Evolutionary conservation across 1,284 basidiomycete species (phyloP).

Genomic region (Boletus semigastroideus): DNA sequence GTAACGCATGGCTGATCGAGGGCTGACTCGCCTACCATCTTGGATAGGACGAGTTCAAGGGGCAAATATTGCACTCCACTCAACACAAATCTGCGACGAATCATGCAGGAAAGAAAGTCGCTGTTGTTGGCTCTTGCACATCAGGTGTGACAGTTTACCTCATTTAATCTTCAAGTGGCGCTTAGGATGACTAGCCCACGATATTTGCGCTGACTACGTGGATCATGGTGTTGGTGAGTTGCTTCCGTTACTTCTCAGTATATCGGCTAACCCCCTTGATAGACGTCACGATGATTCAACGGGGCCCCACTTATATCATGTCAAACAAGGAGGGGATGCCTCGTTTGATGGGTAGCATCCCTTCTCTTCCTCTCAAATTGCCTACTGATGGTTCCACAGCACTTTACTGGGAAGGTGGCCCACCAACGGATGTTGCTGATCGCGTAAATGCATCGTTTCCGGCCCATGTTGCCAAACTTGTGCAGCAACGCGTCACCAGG

Average conservation of each 20-base stretch:
- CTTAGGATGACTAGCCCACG: constrained; percentile 26
- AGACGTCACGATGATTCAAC: constrained; percentile 65
- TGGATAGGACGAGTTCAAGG: constrained; percentile 50
- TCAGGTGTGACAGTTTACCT: constrained; percentile 40
- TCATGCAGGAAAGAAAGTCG: constrained; percentile 57
- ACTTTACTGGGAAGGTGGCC: constrained; percentile 42
- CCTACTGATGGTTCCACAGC: constrained; percentile 24
- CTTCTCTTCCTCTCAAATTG: constrained; percentile 5
- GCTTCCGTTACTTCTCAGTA: not conserved
- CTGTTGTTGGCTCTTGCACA: constrained; percentile 61
- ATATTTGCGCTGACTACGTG: constrained; percentile 32
- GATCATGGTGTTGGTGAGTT: constrained; percentile 29
- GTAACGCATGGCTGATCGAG: not conserved
- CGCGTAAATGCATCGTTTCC: constrained; percentile 37
- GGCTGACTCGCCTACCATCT: constrained; percentile 13
- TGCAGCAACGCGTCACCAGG: constrained; percentile 45
- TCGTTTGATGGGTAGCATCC: constrained; percentile 36
- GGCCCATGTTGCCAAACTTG: constrained; percentile 23
- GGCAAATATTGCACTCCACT: constrained; percentile 55
- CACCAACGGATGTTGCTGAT: constrained; percentile 42
- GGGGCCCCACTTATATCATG: constrained; percentile 62
- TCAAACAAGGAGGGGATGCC: constrained; percentile 45
- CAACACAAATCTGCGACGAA: constrained; percentile 48
- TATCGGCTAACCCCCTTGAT: not conserved
- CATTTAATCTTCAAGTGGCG: not conserved